A percentile compares a stretch with the other conserved stretches of the same genome.
Evolutionary conservation across 1,284 basidiomycete genomes (phyloP).

Genomic region (Ganoderma lucidum): DNA sequence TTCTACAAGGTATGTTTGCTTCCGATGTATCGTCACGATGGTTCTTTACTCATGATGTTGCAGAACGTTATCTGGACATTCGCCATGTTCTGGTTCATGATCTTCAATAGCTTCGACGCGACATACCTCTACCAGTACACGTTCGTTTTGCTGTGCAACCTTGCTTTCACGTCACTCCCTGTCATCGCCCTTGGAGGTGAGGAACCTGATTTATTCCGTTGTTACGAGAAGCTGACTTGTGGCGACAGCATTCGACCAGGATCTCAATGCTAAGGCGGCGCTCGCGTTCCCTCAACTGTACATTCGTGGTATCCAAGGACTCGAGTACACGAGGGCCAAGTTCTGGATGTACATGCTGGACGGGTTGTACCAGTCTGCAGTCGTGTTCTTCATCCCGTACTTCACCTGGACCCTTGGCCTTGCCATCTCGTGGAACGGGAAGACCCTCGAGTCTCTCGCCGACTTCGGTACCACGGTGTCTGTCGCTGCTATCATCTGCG

Average conservation of each 20-base stretch:
- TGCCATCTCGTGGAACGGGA: constrained; percentile 76
- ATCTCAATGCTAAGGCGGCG: constrained; percentile 90
- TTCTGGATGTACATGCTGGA: constrained; percentile 98
- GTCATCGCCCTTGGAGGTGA: constrained; percentile 90
- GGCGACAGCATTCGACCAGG: constrained; percentile 89
- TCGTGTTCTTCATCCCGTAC: constrained; percentile 93
- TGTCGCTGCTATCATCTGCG: constrained; percentile 86
- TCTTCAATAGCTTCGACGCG: constrained; percentile 94
- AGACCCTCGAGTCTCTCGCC: constrained; percentile 78
- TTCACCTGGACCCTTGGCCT: constrained; percentile 75
- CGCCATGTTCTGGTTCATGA: constrained; percentile 94
- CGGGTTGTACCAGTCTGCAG: constrained; percentile 90
- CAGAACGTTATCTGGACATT: constrained; percentile 93
- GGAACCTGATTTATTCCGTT: constrained; percentile 30
- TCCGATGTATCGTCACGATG: neutral
- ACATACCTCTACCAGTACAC: constrained; percentile 98
- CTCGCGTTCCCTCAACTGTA: constrained; percentile 95
- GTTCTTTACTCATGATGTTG: constrained; percentile 8
- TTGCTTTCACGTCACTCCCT: constrained; percentile 93
- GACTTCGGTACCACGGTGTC: constrained; percentile 96
- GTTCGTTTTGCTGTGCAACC: constrained; percentile 90
- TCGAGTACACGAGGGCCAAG: constrained; percentile 91
- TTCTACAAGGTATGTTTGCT: constrained; percentile 86
- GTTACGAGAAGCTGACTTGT: constrained; percentile 21
- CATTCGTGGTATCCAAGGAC: constrained; percentile 89